Percentiles rank a stretch among this genome's conserved stretches.
These are phyloP conservation scores for Mortierella claussenii DNA, from an alignment of 192 early-diverging fungal species.

Conservation along the genomic window DNA sequence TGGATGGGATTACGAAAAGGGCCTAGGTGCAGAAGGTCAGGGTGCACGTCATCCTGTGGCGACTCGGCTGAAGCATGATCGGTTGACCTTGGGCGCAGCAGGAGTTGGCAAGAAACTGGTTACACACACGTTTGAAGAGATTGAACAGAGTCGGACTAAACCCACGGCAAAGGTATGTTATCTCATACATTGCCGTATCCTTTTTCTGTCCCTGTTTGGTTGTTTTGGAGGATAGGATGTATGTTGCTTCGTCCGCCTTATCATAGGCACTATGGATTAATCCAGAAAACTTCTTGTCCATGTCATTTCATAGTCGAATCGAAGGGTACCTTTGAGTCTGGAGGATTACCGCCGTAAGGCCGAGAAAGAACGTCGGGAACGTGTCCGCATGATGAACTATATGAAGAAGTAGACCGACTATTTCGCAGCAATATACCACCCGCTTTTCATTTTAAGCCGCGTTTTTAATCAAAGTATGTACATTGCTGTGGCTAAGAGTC, in stretches of 20 bases:
- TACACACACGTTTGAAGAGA: constrained; percentile 34
- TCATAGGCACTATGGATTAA: too few species aligned
- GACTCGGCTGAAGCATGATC: constrained; percentile 59
- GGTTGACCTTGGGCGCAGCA: constrained; percentile 54
- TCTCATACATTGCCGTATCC: too few species aligned
- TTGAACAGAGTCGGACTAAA: constrained; percentile 30
- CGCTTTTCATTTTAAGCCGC: too few species aligned
- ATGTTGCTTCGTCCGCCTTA: too few species aligned
- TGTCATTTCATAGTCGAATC: constrained; percentile 16
- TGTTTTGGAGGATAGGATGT: too few species aligned
- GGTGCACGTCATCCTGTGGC: constrained; percentile 57
- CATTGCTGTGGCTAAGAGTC: too few species aligned
- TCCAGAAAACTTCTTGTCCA: background rate
- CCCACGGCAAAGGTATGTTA: constrained; percentile 34
- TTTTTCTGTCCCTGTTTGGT: too few species aligned
- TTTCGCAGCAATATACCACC: too few species aligned
- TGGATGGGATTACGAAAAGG: constrained; percentile 64
- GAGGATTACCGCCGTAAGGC: constrained; percentile 39
- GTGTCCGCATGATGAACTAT: constrained; percentile 42
- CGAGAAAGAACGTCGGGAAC: constrained; percentile 46
- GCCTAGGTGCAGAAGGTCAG: constrained; percentile 56
- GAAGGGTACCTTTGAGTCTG: constrained; percentile 28
- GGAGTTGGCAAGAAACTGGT: constrained; percentile 21
- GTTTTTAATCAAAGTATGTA: too few species aligned
- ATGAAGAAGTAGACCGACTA: constrained; percentile 36